phyloP scores from a whole-genome alignment of 768 basidiomycete genomes.

The Hericium coralloides region DNA sequence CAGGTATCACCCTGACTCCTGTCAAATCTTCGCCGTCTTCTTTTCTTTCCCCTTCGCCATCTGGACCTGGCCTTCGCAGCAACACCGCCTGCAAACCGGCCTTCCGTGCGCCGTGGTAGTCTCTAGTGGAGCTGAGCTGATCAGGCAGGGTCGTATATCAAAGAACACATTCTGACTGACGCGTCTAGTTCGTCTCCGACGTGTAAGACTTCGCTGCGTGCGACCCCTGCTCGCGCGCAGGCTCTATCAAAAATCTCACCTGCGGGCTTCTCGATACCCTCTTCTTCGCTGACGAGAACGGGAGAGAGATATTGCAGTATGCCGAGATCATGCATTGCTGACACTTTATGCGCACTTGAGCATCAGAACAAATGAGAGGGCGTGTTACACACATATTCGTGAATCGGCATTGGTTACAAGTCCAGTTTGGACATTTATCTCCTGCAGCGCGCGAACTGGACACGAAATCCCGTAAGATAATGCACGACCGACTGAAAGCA shows the following conservation, averaged over 20 bases:
- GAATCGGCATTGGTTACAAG: constrained; percentile 67
- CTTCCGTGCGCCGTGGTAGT: constrained; percentile 50
- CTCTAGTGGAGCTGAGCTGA: constrained; percentile 31
- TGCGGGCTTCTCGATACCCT: constrained; percentile 62
- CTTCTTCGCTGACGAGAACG: constrained; percentile 62
- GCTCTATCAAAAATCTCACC: constrained; percentile 46
- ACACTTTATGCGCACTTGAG: neutral
- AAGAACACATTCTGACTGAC: neutral
- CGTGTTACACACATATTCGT: constrained; percentile 48
- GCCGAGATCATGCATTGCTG: constrained; percentile 49
- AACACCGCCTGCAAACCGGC: constrained; percentile 53
- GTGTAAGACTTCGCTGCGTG: constrained; percentile 42
- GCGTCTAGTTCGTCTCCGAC: constrained; percentile 67
- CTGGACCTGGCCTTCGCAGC: constrained; percentile 39
- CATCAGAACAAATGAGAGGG: neutral
- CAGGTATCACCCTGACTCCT: constrained; percentile 30
- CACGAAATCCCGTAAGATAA: neutral
- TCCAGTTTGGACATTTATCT: constrained; percentile 41
- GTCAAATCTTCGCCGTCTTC: constrained; percentile 33
- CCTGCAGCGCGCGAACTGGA: constrained; percentile 38
- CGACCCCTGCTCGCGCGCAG: constrained; percentile 27
- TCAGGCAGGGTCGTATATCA: neutral
- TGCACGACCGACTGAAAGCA: neutral
- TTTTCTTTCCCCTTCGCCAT: constrained; percentile 38
- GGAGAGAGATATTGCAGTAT: constrained; percentile 41